Conservation (phyloP, 306 rosid species). For the Castanea mollissima region DNA sequence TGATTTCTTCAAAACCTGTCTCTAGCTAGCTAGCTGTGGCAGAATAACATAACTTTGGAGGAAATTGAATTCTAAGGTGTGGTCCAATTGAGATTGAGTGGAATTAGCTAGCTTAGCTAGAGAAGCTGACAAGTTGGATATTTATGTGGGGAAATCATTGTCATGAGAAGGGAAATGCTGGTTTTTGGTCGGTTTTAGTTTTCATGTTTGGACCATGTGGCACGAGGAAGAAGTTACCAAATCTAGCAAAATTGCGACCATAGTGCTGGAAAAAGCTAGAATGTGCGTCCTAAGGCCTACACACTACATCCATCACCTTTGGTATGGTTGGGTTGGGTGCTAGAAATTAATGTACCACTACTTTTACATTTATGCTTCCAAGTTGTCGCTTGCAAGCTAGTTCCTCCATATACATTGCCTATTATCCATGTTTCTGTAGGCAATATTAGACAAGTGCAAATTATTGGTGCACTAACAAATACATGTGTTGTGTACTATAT, state of each 20-base stretch:
- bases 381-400: constrained; percentile 8
- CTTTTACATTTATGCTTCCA: constrained; percentile 3
- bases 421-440: constrained; percentile 11
- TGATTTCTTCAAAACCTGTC: too few relatives aligned
- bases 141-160: constrained; percentile 12
- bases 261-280: constrained; percentile 37
- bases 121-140: constrained; percentile 21
- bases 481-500: too few relatives aligned
- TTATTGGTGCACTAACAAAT: not conserved
- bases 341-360: constrained; percentile 10
- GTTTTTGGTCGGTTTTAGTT: constrained; percentile 13
- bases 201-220: constrained; percentile 39
- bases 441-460: not conserved
- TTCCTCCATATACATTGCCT: constrained; percentile 12
- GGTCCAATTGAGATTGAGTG: constrained; percentile 19
- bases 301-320: constrained; percentile 20
- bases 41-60: not conserved
- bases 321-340: constrained; percentile 24
- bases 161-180: constrained; percentile 12
- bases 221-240: constrained; percentile 37
- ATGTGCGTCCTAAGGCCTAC: constrained; percentile 46
- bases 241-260: constrained; percentile 35
- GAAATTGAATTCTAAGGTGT: not conserved
- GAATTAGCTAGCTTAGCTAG: constrained; percentile 22
- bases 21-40: too few relatives aligned